A percentile compares a stretch with the other conserved stretches of the same genome.
These are phyloP conservation scores for Plantago major DNA, from an alignment of 257 asterid genomes.

Conservation along the genomic window DNA sequence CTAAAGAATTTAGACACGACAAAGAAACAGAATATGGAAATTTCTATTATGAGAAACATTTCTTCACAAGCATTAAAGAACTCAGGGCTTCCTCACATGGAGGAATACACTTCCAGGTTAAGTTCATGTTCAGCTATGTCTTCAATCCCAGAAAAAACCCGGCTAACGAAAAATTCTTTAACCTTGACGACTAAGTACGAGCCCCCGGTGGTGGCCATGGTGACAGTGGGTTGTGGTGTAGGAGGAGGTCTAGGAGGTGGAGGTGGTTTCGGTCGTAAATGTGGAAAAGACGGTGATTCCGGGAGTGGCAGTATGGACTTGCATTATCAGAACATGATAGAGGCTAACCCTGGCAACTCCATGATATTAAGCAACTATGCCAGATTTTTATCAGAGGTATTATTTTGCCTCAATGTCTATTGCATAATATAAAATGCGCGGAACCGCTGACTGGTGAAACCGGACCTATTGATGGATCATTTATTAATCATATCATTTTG, in stretches of 20 bases:
- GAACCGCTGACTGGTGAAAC: background rate
- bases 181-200: too few relatives aligned
- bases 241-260: conserved; percentile 23
- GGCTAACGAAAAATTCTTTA: too few relatives aligned
- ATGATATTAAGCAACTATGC: conserved; percentile 54
- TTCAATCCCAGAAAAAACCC: background rate
- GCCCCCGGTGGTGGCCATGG: conserved; percentile 4
- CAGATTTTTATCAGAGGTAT: conserved; percentile 53
- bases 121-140: conserved; percentile 12
- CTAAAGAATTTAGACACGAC: too few relatives aligned
- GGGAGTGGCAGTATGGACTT: conserved; percentile 25
- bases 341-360: conserved; percentile 40
- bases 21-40: background rate
- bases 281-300: conserved; percentile 24
- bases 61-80: conserved; percentile 29
- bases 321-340: conserved; percentile 39
- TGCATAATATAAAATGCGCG: background rate
- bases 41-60: conserved; percentile 38
- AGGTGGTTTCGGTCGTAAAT: conserved; percentile 15
- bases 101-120: conserved; percentile 11
- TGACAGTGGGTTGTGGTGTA: conserved; percentile 12
- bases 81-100: conserved; percentile 19
- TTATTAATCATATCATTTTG: background rate
- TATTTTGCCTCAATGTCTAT: too few relatives aligned
- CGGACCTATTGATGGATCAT: background rate